Evolutionary conservation across 2,329 filamentous ascomycete genomes (phyloP).

Genomic region (Raffaelea albimanens): DNA sequence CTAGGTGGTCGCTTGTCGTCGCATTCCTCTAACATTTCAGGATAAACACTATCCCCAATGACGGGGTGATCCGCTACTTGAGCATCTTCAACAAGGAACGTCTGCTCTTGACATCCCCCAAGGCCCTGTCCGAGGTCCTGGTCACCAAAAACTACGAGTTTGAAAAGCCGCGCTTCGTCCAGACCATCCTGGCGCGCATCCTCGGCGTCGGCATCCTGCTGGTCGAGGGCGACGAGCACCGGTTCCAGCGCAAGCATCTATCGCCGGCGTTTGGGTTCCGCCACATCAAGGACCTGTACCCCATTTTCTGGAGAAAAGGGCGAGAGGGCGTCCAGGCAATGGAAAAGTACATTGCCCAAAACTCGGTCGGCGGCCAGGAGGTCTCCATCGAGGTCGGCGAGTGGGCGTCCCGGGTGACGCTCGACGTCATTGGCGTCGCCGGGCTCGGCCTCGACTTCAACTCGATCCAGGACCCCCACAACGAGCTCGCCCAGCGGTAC

Average conservation of each 20-base stretch:
- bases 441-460: conserved; percentile 65
- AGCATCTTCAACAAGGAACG: conserved; percentile 53
- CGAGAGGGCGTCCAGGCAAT: conserved; percentile 58
- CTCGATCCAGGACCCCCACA: conserved; percentile 51
- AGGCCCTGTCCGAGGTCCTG: conserved; percentile 61
- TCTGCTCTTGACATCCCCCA: conserved; percentile 50
- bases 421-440: conserved; percentile 68
- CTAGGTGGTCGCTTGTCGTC: too few species aligned
- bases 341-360: conserved; percentile 32
- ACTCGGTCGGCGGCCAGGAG: conserved; percentile 12
- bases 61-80: conserved; percentile 60
- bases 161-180: conserved; percentile 47
- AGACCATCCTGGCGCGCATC: conserved; percentile 48
- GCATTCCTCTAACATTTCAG: conserved; percentile 32
- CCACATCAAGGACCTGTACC: conserved; percentile 76
- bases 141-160: conserved; percentile 63
- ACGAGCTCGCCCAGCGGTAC: conserved; percentile 50
- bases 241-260: conserved; percentile 67
- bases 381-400: conserved; percentile 45
- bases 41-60: conserved; percentile 52
- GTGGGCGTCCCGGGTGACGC: conserved; percentile 59
- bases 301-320: conserved; percentile 73
- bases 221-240: conserved; percentile 87
- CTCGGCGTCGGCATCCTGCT: conserved; percentile 66
- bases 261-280: conserved; percentile 79